Conservation (phyloP, 768 basidiomycete genomes). For the Leccinum arenicola region DNA sequence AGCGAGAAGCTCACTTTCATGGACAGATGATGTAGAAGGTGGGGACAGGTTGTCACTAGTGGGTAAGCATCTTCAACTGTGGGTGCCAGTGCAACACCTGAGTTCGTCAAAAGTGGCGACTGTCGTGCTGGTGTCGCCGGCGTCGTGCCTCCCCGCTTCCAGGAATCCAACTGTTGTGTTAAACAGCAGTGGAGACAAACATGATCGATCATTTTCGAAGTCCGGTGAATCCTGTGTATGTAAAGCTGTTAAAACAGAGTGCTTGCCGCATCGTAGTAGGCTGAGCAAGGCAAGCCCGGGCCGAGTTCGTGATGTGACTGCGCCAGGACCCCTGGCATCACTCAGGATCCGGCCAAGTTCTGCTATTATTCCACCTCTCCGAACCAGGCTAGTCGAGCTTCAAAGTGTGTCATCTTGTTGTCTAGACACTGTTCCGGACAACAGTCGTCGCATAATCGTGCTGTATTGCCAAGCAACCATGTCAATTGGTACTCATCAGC, state of each 20-base stretch:
- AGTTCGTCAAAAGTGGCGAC: neutral
- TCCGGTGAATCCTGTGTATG: neutral
- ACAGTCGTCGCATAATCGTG: neutral
- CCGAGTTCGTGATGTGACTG: too few species aligned
- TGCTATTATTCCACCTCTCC: too few species aligned
- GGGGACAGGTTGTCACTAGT: too few species aligned
- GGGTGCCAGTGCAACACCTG: too few species aligned
- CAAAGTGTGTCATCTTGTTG: neutral
- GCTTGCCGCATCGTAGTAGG: neutral
- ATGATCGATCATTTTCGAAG: slow-evolving; percentile 4
- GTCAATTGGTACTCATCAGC: neutral
- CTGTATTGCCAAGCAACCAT: neutral
- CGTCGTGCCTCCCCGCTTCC: neutral
- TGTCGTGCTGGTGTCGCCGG: neutral
- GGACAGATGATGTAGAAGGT: slow-evolving; percentile 40
- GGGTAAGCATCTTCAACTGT: too few species aligned
- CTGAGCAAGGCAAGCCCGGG: neutral
- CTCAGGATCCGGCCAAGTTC: too few species aligned
- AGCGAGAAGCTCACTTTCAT: slow-evolving; percentile 38
- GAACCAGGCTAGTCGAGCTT: neutral
- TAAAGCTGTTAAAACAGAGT: neutral
- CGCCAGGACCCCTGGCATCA: neutral
- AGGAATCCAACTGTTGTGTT: neutral
- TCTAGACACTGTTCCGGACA: neutral
- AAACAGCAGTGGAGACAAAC: neutral